Evolutionary conservation across 2,329 filamentous ascomycete species (phyloP), one percentile per base, ranked within the genome.

Genomic region (Colletotrichum gigasporum): DNA sequence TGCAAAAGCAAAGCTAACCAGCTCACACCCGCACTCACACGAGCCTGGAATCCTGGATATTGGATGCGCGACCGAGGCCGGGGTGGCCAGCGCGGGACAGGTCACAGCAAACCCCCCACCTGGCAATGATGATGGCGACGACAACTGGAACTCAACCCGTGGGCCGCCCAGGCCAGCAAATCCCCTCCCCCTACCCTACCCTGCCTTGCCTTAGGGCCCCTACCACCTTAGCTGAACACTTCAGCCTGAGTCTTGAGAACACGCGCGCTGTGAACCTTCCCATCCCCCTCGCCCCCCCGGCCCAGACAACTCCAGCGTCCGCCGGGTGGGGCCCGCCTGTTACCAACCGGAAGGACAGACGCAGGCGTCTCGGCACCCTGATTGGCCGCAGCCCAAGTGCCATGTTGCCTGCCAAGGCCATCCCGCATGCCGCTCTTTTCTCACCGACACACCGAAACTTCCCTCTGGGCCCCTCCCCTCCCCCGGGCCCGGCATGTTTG

Each of bases 401-500:
- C 61, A 64, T 61, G 32, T 60, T 64, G 47, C 61, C 47, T 42
- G 41, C 61, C 48, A 65, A 62, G 48, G 12, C 34, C 34, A 42
- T 55, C 57, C 62, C 56, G 48, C 50, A 61, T 67, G 61, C 50
- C 51, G 62, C 42, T 62, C 51, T 63, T 59, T 65, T 28, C 57
- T 63, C 62, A 65, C 65, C 65, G 65, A 67, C 48, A 63, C 65
- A 67, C 65, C 63, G 66, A 58, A 63, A 16, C 41, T 62, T 55
- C 42, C 22, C 28, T 44, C 34, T 63, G n/a, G n/a, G n/a, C n/a
- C n/a, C n/a, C n/a, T n/a, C n/a, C n/a, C n/a, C n/a, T n/a, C 22
- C 37, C 50, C 35, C 30, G 34, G 58, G 28, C 28, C 22, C 37
- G 47, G 60, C 41, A 41, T 47, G 24, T 57, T 48, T 30, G 34